Base-by-base conservation (phyloP, 345 rosid species). In the Rhizophora apiculata region DNA sequence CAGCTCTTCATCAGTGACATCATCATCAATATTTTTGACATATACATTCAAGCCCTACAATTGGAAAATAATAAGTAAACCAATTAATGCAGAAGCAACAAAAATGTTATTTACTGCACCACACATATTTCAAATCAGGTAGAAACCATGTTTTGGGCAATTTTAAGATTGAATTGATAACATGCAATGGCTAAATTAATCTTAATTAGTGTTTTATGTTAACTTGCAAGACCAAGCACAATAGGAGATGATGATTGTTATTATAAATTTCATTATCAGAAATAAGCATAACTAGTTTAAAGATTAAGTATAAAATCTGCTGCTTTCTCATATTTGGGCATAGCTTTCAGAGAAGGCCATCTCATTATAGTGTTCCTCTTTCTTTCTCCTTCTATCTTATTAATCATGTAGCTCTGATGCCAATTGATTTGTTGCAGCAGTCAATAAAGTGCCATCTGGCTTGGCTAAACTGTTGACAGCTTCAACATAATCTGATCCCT, bases 21-120 rank as follows among this genome's bases (percentile, higher is more conserved):
- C 82, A 75, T 80, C 85, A 58, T 76, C 82, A 58, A 90, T 84
- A 72, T 88, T 88, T 79, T 90, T 90, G 70, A 88, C 85, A 70
- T 84, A 88, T 11, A 88, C 78, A 82, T 90, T 90, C 30, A 89
- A 76, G 36, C 85, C 93, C 93, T 90, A 43, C 65, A 82, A 63
- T 60, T 72, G 46, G 29, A 13, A 52, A 19, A 19, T 31, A 79
- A 18, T 15, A 5, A 56, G 22, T 8, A 15, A 19, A 13, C 18
- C 6, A 18, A 5, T 32, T 5, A n/a, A 37, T 62, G 39, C 34
- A 62, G 26, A 18, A 32, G 65, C 52, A 62, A 21, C 29, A 13
- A 43, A 18, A 15, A 43, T 34, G 26, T 37, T 34, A 30, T 22
- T 63, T 13, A 39, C 5, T 21, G 61, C 60, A 56, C 29, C 22